Percentiles rank a stretch among this genome's conserved stretches.
These are phyloP conservation scores for Candida schatavii DNA, from an alignment of 805 yeast genomes.

Conservation along the genomic window DNA sequence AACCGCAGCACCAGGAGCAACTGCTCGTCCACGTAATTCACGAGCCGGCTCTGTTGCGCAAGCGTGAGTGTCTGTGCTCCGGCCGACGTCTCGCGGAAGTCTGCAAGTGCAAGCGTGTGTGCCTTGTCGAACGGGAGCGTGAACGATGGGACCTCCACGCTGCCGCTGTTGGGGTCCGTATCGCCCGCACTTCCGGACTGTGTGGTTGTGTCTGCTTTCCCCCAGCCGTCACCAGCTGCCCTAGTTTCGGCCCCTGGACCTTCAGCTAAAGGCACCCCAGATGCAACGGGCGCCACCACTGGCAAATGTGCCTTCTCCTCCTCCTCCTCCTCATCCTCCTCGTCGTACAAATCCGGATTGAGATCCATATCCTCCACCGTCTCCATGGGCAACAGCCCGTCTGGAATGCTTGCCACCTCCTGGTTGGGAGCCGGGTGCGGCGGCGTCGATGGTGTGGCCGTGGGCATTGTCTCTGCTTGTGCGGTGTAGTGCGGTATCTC, in stretches of 20 bases:
- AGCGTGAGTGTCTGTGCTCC: constrained; percentile 9
- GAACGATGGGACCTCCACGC: constrained; percentile 10
- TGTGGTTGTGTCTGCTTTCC: constrained; percentile 2
- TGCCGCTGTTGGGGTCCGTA: neutral
- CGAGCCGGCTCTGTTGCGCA: constrained; percentile 34
- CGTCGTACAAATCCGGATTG: constrained; percentile 38
- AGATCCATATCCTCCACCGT: constrained; percentile 29
- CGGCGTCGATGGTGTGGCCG: constrained; percentile 31
- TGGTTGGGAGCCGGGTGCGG: constrained; percentile 33
- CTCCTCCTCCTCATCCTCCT: constrained; percentile 13
- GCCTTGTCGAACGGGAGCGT: constrained; percentile 32
- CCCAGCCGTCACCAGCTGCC: neutral
- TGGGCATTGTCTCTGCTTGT: no score
- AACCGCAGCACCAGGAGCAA: constrained; percentile 31
- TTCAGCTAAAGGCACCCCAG: neutral
- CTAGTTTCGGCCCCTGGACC: neutral
- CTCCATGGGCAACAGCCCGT: constrained; percentile 17
- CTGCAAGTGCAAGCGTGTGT: constrained; percentile 12
- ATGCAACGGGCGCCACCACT: neutral
- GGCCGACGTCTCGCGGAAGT: constrained; percentile 10
- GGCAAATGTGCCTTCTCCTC: constrained; percentile 2
- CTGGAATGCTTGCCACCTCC: constrained; percentile 28
- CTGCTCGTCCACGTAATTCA: constrained; percentile 35
- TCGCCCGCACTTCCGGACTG: neutral
- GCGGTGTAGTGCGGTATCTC: no score